phyloP scores from a whole-genome alignment of 1,139 yeast species.

The Lodderomyces orthopsilosis region DNA sequence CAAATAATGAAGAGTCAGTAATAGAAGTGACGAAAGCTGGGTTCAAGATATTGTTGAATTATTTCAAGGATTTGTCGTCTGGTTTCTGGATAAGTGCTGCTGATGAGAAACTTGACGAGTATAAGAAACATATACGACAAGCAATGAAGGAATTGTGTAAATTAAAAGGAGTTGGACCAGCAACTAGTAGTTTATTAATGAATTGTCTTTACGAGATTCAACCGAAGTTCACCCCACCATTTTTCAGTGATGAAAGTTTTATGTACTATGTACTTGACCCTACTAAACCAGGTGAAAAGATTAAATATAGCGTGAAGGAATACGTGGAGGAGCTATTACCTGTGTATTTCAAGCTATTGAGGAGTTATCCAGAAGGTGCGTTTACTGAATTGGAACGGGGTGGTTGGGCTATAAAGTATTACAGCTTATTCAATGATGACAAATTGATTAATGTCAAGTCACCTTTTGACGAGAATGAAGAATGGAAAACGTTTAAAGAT shows the following conservation, averaged over 20 bases:
- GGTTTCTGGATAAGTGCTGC: conserved; percentile 6
- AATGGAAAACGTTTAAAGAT: conserved; percentile 9
- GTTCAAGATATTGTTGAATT: conserved; percentile 22
- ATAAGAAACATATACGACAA: conserved; percentile 19
- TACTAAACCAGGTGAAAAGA: conserved; percentile 23
- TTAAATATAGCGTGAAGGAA: conserved; percentile 44
- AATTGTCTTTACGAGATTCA: conserved; percentile 28
- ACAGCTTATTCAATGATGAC: conserved; percentile 23
- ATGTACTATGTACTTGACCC: conserved; percentile 33
- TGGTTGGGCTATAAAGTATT: conserved; percentile 38
- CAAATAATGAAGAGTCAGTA: conserved; percentile 31
- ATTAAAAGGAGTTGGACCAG: conserved; percentile 50
- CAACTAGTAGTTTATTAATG: conserved; percentile 45
- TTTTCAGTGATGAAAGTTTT: conserved; percentile 49
- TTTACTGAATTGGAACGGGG: conserved; percentile 32
- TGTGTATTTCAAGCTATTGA: conserved; percentile 19
- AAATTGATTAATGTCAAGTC: conserved; percentile 24
- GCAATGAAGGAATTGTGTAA: conserved; percentile 31
- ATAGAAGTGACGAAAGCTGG: conserved; percentile 29
- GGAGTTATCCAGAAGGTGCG: conserved; percentile 9
- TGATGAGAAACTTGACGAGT: conserved; percentile 13
- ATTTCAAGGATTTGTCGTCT: conserved; percentile 9
- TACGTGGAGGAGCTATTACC: conserved; percentile 37
- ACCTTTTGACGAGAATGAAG: conserved; percentile 18
- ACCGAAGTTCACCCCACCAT: conserved; percentile 36